Conservation (phyloP, 2,329 filamentous ascomycete species). For the Sordariomycetes sp. region DNA sequence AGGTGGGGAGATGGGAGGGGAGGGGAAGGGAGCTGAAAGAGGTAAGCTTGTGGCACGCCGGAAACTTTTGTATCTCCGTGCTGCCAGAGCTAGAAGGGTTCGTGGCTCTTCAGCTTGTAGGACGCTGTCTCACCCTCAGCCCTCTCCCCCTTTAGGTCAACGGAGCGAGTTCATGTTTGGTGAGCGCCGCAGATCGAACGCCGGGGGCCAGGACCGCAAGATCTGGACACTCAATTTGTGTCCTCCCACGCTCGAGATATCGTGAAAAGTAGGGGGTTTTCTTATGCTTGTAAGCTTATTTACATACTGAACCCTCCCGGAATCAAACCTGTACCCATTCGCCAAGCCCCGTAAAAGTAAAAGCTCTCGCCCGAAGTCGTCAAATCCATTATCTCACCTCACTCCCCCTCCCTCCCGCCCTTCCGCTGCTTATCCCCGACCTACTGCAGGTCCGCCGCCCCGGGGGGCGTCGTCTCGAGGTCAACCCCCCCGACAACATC, state of each 20-base stretch:
- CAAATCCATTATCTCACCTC: not conserved
- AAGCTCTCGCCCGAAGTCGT: not conserved
- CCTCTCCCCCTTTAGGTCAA: no score
- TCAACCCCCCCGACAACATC: constrained; percentile 39
- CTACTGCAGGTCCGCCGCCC: constrained; percentile 2
- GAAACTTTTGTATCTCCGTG: not conserved
- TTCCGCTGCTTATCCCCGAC: no score
- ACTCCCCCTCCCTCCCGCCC: not conserved
- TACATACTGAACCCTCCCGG: not conserved
- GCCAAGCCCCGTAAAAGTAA: not conserved
- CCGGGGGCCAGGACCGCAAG: no score
- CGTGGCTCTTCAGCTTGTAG: no score
- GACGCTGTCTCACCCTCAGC: no score
- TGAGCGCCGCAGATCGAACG: no score
- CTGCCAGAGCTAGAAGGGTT: not conserved
- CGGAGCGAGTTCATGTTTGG: no score
- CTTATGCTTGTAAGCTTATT: not conserved
- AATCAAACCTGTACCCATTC: not conserved
- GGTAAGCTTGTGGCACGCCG: not conserved
- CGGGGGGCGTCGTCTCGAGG: constrained; percentile 37
- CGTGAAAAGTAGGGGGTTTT: not conserved
- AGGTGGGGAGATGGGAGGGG: not conserved
- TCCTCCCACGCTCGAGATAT: no score
- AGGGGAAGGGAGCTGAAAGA: not conserved
- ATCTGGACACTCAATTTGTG: no score